Evolutionary conservation across 2,329 filamentous ascomycete species (phyloP), one percentile per base, ranked within the genome.

Genomic region (Lachnellula willkommii): DNA sequence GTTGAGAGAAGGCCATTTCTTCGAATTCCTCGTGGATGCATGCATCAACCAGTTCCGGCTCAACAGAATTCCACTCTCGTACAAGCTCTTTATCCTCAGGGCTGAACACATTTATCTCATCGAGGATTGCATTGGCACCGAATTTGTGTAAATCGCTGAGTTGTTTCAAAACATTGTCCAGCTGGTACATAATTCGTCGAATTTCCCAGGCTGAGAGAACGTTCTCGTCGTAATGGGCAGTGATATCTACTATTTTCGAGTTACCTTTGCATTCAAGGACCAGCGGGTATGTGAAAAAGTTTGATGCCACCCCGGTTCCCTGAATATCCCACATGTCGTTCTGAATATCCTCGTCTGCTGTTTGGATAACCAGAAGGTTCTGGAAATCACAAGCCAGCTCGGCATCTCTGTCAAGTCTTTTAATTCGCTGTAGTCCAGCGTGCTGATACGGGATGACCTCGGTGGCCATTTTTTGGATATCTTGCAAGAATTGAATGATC

Each of bases 391-490:
- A 65, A 8, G 57, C 60, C 32, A 52, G 47, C 1, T 50, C 49
- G 11, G 55, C 53, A 32, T 60, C 60, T 11, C 17, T 20, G 9
- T 58, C 54, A 20, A 65, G 40, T 17, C 36, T 35, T 17, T 58
- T 54, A 14, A 66, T 66, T n/a, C 53, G 57, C 37, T 62, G 56
- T 15, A 65, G 26, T 3, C 64, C 64, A 15, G 74, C 67, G 57
- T 83, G 79, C 57, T 82, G 74, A 62, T 80, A 74, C 1, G 77
- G 76, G 20, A 81, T 79, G 15, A 56, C 50, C 37, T 56, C 50
- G 9, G 50, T 47, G 22, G 54, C 50, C 20, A 20, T 52, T 17
- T 53, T 49, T n/a, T 53, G 54, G 6, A 50, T 40, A 2, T 39
- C 12, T 14, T 46, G 36, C n/a, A 56, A 22, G 20, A 53, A 53